phyloP scores from a whole-genome alignment of 2,329 filamentous ascomycete species.

The Diaporthe humulicola region DNA sequence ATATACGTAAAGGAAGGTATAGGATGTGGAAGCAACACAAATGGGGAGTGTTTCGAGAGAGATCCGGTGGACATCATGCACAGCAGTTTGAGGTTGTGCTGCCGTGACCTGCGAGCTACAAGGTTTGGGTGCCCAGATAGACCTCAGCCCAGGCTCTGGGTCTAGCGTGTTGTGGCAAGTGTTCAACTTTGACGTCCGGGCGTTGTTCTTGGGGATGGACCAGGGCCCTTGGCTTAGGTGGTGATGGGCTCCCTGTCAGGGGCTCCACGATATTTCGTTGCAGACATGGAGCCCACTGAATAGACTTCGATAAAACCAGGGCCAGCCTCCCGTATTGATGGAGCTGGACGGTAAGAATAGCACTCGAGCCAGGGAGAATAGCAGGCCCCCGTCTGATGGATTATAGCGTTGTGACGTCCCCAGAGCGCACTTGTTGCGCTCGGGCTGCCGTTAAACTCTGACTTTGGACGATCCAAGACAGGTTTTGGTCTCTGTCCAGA shows the following conservation, averaged over 20 bases:
- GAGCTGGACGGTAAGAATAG: background rate
- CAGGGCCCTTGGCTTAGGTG: background rate
- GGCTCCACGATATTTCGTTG: conserved; percentile 20
- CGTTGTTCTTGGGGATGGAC: conserved; percentile 1
- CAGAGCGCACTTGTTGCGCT: background rate
- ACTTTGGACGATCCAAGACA: conserved; percentile 25
- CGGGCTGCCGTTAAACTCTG: conserved; percentile 18
- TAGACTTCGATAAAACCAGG: conserved; percentile 20
- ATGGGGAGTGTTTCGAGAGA: conserved; percentile 33
- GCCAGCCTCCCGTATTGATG: background rate
- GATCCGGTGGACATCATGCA: conserved; percentile 16
- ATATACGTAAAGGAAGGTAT: conserved; percentile 14
- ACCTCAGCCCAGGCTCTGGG: conserved; percentile 16
- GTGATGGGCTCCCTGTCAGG: conserved; percentile 15
- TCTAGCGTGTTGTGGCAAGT: conserved; percentile 8
- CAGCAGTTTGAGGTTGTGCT: conserved; percentile 26
- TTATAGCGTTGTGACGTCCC: background rate
- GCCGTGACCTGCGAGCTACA: background rate
- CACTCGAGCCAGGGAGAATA: background rate
- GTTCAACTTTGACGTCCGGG: conserved; percentile 26
- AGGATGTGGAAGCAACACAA: background rate
- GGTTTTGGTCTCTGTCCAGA: background rate
- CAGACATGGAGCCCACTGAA: conserved; percentile 14
- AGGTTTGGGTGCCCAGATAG: conserved; percentile 17
- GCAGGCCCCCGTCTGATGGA: conserved; percentile 3